Percentiles rank a stretch among this genome's conserved stretches.
phyloP scores from a whole-genome alignment of 208 protist species.

The Trypanosoma avium region DNA sequence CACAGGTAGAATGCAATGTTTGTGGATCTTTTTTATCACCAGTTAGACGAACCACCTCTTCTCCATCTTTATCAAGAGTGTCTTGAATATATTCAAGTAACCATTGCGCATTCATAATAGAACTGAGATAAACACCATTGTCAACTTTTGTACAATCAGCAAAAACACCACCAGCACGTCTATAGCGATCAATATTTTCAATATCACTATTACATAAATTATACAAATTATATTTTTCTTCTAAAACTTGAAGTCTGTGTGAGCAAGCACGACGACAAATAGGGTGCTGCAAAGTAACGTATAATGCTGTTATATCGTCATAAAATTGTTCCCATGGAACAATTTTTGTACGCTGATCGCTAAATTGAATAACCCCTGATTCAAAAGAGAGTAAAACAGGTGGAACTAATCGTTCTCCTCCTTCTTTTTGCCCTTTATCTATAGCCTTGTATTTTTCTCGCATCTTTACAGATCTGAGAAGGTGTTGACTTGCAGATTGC shows the following conservation, averaged over 20 bases:
- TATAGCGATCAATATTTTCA: slow-evolving; percentile 65
- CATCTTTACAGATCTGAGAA: slow-evolving; percentile 46
- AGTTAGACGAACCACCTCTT: slow-evolving; percentile 68
- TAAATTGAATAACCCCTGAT: slow-evolving; percentile 64
- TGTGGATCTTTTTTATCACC: slow-evolving; percentile 33
- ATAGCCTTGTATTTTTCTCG: slow-evolving; percentile 69
- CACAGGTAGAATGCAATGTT: slow-evolving; percentile 59
- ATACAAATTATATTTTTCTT: slow-evolving; percentile 94
- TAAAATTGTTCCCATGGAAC: slow-evolving; percentile 79
- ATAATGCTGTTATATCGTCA: slow-evolving; percentile 53
- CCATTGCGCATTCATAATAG: slow-evolving; percentile 87
- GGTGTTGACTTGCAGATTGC: slow-evolving; percentile 43
- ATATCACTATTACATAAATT: slow-evolving; percentile 85
- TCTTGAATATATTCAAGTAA: slow-evolving; percentile 93
- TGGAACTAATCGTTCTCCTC: slow-evolving; percentile 18
- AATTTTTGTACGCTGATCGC: slow-evolving; percentile 42
- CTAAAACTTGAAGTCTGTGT: slow-evolving; percentile 87
- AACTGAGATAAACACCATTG: slow-evolving; percentile 85
- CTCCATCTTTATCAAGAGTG: slow-evolving; percentile 69
- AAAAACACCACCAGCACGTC: slow-evolving; percentile 79
- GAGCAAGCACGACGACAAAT: slow-evolving; percentile 48
- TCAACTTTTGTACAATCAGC: slow-evolving; percentile 92
- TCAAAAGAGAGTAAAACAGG: slow-evolving; percentile 60
- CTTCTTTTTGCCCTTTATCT: slow-evolving; percentile 65
- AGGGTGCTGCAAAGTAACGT: slow-evolving; percentile 49